Conservation (phyloP, 441 rosid species). For the Bocquillonia castaneifolia region DNA sequence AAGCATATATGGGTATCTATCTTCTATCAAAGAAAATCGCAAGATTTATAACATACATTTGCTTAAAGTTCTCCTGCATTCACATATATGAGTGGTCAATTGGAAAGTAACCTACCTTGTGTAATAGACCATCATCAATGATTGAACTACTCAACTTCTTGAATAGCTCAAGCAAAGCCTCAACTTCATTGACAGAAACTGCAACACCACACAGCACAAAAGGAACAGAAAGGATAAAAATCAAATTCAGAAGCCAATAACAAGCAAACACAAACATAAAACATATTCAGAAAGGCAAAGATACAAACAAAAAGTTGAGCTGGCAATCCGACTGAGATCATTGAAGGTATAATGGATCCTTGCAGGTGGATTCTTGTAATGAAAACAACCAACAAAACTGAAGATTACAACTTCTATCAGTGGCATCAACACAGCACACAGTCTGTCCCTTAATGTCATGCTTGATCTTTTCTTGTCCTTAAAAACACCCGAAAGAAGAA, state of each 20-base stretch:
- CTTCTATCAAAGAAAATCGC: too few species aligned
- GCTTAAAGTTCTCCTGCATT: too few species aligned
- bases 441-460: slow-evolving; percentile 23
- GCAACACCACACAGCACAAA: too few species aligned
- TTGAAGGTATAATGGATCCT: slow-evolving; percentile 20
- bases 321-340: slow-evolving; percentile 33
- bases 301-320: slow-evolving; percentile 28
- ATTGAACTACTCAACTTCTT: background rate
- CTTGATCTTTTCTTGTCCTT: slow-evolving; percentile 26
- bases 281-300: background rate
- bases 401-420: slow-evolving; percentile 27
- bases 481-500: slow-evolving; percentile 3
- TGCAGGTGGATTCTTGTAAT: slow-evolving; percentile 16
- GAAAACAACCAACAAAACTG: slow-evolving; percentile 33
- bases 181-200: slow-evolving; percentile 5
- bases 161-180: slow-evolving; percentile 1
- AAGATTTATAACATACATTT: too few species aligned
- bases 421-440: slow-evolving; percentile 34
- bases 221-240: too few species aligned
- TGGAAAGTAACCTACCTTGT: background rate
- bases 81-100: too few species aligned
- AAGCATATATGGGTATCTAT: too few species aligned
- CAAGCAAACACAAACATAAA: too few species aligned
- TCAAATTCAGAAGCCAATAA: background rate
- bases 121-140: background rate